A percentile compares a stretch with the other conserved stretches of the same genome.
These are phyloP conservation scores for Atkinsonella hypoxylon DNA, from an alignment of 2,329 filamentous ascomycete genomes.

Conservation along the genomic window DNA sequence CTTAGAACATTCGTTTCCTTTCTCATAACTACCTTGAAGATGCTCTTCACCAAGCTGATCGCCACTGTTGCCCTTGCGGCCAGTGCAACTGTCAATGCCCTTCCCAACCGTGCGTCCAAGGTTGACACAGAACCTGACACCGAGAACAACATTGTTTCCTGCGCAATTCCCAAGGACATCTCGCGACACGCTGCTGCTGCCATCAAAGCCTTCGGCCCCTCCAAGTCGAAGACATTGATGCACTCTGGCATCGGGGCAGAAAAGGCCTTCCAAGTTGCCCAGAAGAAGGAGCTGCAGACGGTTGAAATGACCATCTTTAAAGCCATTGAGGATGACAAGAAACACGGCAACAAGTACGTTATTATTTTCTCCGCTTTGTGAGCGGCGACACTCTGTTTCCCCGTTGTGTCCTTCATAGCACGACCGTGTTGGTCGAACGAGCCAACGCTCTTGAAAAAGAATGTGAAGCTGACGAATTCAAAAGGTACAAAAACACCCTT, in stretches of 20 bases:
- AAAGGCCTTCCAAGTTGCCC: background rate
- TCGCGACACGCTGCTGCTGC: background rate
- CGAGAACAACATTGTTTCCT: background rate
- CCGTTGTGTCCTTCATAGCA: background rate
- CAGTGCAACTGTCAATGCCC: background rate
- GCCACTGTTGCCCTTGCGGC: background rate
- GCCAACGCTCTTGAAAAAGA: background rate
- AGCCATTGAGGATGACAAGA: background rate
- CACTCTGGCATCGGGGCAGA: background rate
- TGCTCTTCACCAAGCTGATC: conserved; percentile 1
- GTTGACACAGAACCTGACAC: background rate
- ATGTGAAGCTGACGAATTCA: background rate
- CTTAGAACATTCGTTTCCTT: background rate
- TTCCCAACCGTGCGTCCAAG: background rate
- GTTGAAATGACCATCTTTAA: background rate
- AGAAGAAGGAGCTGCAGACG: background rate
- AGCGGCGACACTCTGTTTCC: background rate
- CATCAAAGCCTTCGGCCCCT: background rate
- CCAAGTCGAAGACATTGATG: background rate
- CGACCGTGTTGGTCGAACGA: background rate
- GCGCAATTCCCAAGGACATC: background rate
- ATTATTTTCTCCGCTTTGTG: background rate
- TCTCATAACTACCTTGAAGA: background rate
- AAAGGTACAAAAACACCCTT: background rate
- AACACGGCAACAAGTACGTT: background rate